phyloP scores from a whole-genome alignment of 768 basidiomycete genomes.

The Agrocybe pediades region DNA sequence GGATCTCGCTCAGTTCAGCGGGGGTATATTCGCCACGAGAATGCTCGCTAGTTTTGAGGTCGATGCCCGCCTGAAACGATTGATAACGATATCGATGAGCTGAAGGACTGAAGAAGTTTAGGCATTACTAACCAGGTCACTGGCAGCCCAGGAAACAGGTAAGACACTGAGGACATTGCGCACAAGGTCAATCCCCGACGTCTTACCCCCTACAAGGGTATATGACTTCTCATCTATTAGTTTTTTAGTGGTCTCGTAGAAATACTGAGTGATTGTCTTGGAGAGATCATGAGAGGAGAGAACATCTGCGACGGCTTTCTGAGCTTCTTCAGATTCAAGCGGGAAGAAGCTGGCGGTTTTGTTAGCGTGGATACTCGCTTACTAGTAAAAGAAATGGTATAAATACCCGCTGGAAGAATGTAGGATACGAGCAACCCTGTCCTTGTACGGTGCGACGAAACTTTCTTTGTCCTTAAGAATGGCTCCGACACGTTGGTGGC shows the following conservation, averaged over 20 bases:
- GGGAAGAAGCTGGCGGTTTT: constrained; percentile 62
- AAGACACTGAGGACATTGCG: constrained; percentile 65
- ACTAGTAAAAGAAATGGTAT: background rate
- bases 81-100: background rate
- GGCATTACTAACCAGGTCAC: constrained; percentile 53
- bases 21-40: constrained; percentile 65
- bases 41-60: constrained; percentile 58
- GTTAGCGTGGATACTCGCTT: background rate
- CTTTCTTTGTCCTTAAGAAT: constrained; percentile 47
- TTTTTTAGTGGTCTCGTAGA: constrained; percentile 64
- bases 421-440: constrained; percentile 53
- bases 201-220: constrained; percentile 55
- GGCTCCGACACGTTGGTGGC: constrained; percentile 52
- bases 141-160: constrained; percentile 71
- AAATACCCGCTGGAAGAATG: constrained; percentile 56
- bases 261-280: constrained; percentile 57
- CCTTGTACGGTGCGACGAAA: constrained; percentile 53
- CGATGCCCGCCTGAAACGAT: constrained; percentile 61
- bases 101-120: background rate
- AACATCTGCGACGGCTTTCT: constrained; percentile 45
- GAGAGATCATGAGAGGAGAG: constrained; percentile 50
- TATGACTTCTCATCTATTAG: constrained; percentile 58
- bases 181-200: constrained; percentile 63
- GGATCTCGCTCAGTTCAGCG: constrained; percentile 58
- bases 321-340: constrained; percentile 51